Conservation (phyloP, 1,284 basidiomycete genomes). For the Sphagnurus paluster region DNA sequence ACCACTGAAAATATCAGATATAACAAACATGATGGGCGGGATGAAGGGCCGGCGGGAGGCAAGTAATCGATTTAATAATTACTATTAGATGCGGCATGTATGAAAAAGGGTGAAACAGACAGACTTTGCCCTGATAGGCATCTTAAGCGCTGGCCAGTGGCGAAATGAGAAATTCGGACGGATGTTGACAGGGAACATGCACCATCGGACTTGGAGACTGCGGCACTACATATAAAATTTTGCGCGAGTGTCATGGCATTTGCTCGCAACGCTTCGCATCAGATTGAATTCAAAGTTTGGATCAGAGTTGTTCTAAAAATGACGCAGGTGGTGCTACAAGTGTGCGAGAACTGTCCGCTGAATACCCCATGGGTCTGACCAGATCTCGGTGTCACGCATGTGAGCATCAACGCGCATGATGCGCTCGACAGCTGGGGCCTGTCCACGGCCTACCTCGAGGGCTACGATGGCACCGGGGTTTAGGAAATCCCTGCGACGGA, state of each 20-base stretch:
- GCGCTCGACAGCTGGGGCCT: slow-evolving; percentile 60
- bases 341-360: slow-evolving; percentile 63
- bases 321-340: slow-evolving; percentile 11
- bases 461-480: slow-evolving; percentile 56
- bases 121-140: too few species aligned
- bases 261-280: background rate
- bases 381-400: slow-evolving; percentile 57
- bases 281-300: background rate
- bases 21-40: too few species aligned
- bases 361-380: slow-evolving; percentile 78
- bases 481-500: slow-evolving; percentile 49
- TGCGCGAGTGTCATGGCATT: background rate
- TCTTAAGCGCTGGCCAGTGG: too few species aligned
- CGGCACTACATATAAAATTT: background rate
- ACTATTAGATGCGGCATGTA: too few species aligned
- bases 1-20: too few species aligned
- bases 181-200: too few species aligned
- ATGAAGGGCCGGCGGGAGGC: too few species aligned
- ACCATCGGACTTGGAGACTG: background rate
- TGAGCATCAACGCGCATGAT: slow-evolving; percentile 52
- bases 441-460: slow-evolving; percentile 79
- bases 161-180: too few species aligned
- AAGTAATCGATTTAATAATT: too few species aligned
- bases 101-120: too few species aligned
- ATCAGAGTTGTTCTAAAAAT: slow-evolving; percentile 1